Base-by-base conservation (phyloP, 1,284 basidiomycete species). In the Paramarasmius palmivorus region DNA sequence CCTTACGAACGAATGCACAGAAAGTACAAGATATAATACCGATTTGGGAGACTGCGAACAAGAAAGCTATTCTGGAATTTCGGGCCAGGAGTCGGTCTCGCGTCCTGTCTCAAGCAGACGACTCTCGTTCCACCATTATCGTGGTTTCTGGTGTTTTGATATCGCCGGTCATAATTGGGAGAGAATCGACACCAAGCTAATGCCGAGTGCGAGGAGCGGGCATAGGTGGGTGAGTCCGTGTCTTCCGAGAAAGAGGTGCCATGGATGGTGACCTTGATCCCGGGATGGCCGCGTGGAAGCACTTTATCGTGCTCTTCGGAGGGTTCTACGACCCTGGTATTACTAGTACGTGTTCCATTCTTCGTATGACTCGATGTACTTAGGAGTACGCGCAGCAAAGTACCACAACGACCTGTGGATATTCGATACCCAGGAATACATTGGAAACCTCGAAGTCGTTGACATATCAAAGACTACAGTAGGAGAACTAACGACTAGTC, bases 271-370 rank as follows among this genome's bases (percentile, higher is more conserved):
- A 3, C 20, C 25, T 3, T 19, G 44, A 12, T 40, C n/a, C n/a
- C n/a, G 89, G 92, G 22, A 95, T 97, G 93, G 88, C 89, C 0
- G 78, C 90, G 56, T 97, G 92, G 92, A 95, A 95, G 64, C 88
- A 95, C 56, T 86, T 82, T 57, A 83, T 93, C 39, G 79, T 96
- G 35, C 75, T 96, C 1, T 95, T 95, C 65, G 93, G 93, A 9
- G 92, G 92, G 0, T 94, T 94, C 63, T 86, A 90, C 59, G 92
- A 94, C 63, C 88, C 91, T 6, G 92, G 92, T 8, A 75, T 86
- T 39, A 82, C 79, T 53, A 91, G 89, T 90, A 61, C 52, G 76
- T 64, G 5, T 26, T 23, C 12, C 41, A 56, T 26, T n/a, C n/a
- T n/a, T n/a, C n/a, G n/a, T n/a, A n/a, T n/a, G n/a, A n/a, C 45